These are phyloP conservation scores for Colletotrichum scovillei DNA, from an alignment of 2,329 filamentous ascomycete genomes.

Conservation along the genomic window DNA sequence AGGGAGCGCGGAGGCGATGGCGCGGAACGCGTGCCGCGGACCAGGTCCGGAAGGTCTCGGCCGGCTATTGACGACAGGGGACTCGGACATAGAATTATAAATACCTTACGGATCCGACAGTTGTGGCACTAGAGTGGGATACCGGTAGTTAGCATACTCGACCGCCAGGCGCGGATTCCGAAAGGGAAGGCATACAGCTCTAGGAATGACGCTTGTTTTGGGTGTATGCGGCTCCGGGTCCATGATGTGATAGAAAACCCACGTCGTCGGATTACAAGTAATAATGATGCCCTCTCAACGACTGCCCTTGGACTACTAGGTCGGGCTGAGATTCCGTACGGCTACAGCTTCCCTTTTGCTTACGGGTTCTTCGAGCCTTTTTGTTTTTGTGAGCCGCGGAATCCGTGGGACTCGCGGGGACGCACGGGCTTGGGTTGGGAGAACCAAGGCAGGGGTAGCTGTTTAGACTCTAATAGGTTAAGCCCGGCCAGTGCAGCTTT, in stretches of 20 bases:
- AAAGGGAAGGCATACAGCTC: constrained; percentile 21
- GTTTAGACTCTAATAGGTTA: constrained; percentile 10
- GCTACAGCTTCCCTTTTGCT: neutral
- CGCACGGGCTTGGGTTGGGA: neutral
- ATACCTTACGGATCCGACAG: constrained; percentile 27
- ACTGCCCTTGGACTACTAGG: neutral
- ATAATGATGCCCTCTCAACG: too few species aligned
- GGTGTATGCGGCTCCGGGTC: constrained; percentile 13
- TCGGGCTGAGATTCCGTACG: constrained; percentile 1
- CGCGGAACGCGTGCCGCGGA: neutral
- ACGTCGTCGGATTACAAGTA: neutral
- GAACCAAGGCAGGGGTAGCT: constrained; percentile 2
- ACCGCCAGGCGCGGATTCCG: neutral
- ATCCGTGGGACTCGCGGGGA: constrained; percentile 11
- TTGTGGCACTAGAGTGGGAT: constrained; percentile 22
- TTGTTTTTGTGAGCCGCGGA: constrained; percentile 19
- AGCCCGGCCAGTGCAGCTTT: neutral
- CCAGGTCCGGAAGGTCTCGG: neutral
- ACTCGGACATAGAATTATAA: neutral
- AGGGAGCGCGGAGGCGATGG: neutral
- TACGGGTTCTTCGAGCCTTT: neutral
- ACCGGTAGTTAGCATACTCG: neutral
- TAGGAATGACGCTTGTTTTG: constrained; percentile 24
- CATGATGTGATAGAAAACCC: neutral
- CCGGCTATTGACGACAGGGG: neutral